These are phyloP conservation scores for Colletotrichum sp. DNA, from an alignment of 2,329 filamentous ascomycete genomes.

Conservation along the genomic window DNA sequence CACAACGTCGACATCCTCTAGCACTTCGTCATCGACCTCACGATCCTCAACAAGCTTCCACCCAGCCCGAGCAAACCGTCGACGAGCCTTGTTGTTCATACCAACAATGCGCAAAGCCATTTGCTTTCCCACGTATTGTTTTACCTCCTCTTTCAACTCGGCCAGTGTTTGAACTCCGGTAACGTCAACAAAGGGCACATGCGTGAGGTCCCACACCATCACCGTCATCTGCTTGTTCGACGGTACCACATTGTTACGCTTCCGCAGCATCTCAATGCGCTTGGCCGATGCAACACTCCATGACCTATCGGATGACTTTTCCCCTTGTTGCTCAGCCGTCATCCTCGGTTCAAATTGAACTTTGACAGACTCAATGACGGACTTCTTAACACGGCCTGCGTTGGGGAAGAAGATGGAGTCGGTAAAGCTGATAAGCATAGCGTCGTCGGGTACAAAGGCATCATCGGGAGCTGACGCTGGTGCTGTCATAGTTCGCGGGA, in stretches of 20 bases:
- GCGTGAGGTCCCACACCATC: constrained; percentile 57
- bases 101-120: constrained; percentile 54
- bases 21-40: constrained; percentile 28
- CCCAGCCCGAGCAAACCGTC: constrained; percentile 41
- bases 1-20: constrained; percentile 20
- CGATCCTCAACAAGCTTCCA: constrained; percentile 35
- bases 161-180: constrained; percentile 55
- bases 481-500: constrained; percentile 29
- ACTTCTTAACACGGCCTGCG: constrained; percentile 55
- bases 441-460: constrained; percentile 47
- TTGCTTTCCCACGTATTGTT: constrained; percentile 50
- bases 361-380: constrained; percentile 55
- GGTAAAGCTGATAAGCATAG: constrained; percentile 60
- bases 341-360: constrained; percentile 39
- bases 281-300: constrained; percentile 60
- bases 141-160: constrained; percentile 52
- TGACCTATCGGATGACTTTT: constrained; percentile 45
- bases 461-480: constrained; percentile 20
- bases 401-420: constrained; percentile 67
- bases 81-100: constrained; percentile 44
- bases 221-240: constrained; percentile 44
- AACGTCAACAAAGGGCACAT: constrained; percentile 57
- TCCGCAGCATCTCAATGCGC: constrained; percentile 50
- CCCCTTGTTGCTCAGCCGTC: constrained; percentile 43
- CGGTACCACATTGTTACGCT: constrained; percentile 37